phyloP scores from a whole-genome alignment of 805 yeast genomes.

The Schizosaccharomyces osmophilus region DNA sequence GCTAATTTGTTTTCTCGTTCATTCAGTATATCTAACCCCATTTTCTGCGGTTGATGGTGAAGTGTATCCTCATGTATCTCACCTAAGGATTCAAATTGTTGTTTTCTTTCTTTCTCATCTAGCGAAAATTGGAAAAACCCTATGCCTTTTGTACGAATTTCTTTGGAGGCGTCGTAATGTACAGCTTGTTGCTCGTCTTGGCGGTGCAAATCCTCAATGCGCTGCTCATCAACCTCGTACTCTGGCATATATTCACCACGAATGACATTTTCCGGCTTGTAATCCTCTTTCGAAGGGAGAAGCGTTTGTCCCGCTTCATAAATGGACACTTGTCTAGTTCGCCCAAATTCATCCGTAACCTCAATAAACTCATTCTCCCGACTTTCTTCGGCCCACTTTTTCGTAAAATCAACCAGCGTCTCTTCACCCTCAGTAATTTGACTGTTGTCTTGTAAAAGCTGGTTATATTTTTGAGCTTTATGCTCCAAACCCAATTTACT shows the following conservation, averaged over 20 bases:
- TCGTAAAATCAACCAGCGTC: background rate
- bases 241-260: constrained; percentile 9
- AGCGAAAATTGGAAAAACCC: constrained; percentile 10
- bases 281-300: constrained; percentile 1
- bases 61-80: background rate
- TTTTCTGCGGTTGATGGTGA: background rate
- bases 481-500: background rate
- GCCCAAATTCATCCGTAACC: constrained; percentile 10
- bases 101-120: constrained; percentile 5
- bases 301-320: constrained; percentile 2
- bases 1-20: background rate
- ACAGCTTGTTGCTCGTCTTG: constrained; percentile 7
- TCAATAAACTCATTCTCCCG: constrained; percentile 7
- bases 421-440: background rate
- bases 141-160: constrained; percentile 9
- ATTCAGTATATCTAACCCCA: background rate
- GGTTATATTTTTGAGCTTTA: background rate
- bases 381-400: constrained; percentile 2
- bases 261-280: constrained; percentile 7
- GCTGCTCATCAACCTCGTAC: background rate
- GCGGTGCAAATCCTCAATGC: background rate
- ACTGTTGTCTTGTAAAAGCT: background rate
- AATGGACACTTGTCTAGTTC: constrained; percentile 8
- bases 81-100: constrained; percentile 1
- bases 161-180: constrained; percentile 9